Conservation (phyloP, 75 land plant genomes). For the Pinus tabuliformis region DNA sequence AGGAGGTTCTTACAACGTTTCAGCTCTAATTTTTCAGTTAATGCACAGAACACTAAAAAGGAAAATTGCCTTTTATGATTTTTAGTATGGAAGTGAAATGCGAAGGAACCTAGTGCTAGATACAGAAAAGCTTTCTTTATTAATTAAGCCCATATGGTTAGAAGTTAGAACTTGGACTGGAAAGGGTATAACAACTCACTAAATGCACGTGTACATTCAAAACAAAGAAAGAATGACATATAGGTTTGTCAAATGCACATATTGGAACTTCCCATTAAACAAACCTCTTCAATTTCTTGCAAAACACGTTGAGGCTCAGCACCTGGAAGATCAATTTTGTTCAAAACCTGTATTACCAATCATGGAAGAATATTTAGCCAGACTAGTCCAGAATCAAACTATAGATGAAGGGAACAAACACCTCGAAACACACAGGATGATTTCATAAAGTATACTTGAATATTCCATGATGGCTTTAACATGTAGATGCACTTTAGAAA, state of each 20-base stretch:
- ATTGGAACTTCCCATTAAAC: conserved; percentile 4
- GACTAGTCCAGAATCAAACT: neutral
- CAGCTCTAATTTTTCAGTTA: neutral
- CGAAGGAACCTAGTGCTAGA: neutral
- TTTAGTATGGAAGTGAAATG: neutral
- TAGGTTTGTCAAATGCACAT: conserved; percentile 3
- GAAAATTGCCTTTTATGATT: neutral
- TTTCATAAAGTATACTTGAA: neutral
- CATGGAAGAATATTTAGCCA: neutral
- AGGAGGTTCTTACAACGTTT: conserved; percentile 3
- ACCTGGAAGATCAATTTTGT: conserved; percentile 98
- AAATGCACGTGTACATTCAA: neutral
- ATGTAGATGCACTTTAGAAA: no score
- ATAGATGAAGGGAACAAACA: neutral
- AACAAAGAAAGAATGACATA: neutral
- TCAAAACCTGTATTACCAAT: conserved; percentile 55
- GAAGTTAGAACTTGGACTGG: neutral
- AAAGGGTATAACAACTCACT: neutral
- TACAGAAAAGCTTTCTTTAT: neutral
- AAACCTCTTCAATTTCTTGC: conserved; percentile 93
- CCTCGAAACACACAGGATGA: neutral
- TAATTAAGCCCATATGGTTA: neutral
- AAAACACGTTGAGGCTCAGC: conserved; percentile 92
- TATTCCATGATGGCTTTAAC: neutral
- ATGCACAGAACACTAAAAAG: neutral